A percentile compares a stretch with the other conserved stretches of the same genome.
These are phyloP conservation scores for Fulvia fulva DNA, from an alignment of 2,329 filamentous ascomycete species.

Conservation along the genomic window DNA sequence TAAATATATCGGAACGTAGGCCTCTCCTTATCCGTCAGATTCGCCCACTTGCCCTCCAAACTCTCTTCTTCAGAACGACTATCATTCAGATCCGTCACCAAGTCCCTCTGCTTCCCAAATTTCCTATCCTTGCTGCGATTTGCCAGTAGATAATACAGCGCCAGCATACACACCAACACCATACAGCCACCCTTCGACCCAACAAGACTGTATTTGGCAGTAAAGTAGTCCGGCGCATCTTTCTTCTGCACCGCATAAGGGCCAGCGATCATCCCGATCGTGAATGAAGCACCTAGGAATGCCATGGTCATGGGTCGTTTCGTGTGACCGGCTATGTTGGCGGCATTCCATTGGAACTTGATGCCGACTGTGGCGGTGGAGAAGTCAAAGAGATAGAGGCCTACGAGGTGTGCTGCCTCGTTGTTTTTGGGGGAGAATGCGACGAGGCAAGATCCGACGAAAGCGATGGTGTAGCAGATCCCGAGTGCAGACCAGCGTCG, in stretches of 20 bases:
- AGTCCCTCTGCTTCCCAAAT: background rate
- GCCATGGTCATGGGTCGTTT: conserved; percentile 63
- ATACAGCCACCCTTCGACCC: conserved; percentile 30
- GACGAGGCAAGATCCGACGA: conserved; percentile 27
- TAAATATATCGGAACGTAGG: conserved; percentile 20
- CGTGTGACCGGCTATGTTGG: conserved; percentile 67
- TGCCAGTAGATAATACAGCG: conserved; percentile 50
- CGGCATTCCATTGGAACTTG: conserved; percentile 34
- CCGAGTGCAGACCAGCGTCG: background rate
- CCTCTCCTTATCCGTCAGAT: conserved; percentile 27
- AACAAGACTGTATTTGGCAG: conserved; percentile 40
- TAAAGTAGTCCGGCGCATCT: conserved; percentile 35
- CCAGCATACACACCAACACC: conserved; percentile 41
- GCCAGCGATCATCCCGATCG: conserved; percentile 37
- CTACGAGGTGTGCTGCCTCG: conserved; percentile 37
- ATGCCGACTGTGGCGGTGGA: conserved; percentile 35
- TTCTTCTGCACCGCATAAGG: conserved; percentile 32
- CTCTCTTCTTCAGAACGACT: background rate
- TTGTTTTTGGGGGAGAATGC: conserved; percentile 29
- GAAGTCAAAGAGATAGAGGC: conserved; percentile 36
- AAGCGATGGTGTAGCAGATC: background rate
- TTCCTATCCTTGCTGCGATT: conserved; percentile 29
- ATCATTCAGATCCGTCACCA: background rate
- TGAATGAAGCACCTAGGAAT: conserved; percentile 32
- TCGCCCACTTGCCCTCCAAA: conserved; percentile 13